Base-by-base conservation (phyloP, 2,329 filamentous ascomycete genomes). In the Colletotrichum cordylinicola region DNA sequence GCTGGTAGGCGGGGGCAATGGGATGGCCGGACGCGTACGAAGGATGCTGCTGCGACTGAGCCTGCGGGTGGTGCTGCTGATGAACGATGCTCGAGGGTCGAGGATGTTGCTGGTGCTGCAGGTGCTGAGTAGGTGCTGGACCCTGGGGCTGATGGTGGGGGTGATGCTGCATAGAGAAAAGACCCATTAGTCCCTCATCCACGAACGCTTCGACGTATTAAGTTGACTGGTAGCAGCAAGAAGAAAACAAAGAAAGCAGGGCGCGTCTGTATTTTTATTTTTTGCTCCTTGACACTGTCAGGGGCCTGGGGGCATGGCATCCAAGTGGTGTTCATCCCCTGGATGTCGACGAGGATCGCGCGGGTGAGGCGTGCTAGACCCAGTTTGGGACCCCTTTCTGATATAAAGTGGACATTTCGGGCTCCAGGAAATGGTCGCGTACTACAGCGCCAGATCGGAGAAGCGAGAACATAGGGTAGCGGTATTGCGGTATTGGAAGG, bases 51-150 rank as follows among this genome's bases (percentile, higher is more conserved):
- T 85, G 90, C 79, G 91, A 90, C 78, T 93, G 92, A 79, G 91
- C 90, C 83, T 93, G 92, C 78, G 90, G 88, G 78, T 93, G 91
- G 82, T 94, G 93, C 80, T 94, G 93, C 84, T 94, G 93, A 80
- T 95, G 92, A 81, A 94, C 93, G 81, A 93, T 91, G 87, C 93
- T 94, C 81, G 92, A 91, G 78, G 94, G 92, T 83, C 94, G 91
- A 81, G 93, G 90, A 84, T 94, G 91, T 80, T 93, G 92, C 76
- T 91, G 89, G 82, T 92, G 88, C 80, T 94, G 93, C 79, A 94
- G 90, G 83, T 94, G 88, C 82, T 91, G 90, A 79, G 90, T 85
- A 86, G 90, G 88, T 81, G 92, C 91, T 86, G 93, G 92, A 91
- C 93, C 93, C 89, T 94, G 92, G 86, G 92, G 92, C 84, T 91